Conservation (phyloP, 768 basidiomycete species). For the Mycena kentingensis region DNA sequence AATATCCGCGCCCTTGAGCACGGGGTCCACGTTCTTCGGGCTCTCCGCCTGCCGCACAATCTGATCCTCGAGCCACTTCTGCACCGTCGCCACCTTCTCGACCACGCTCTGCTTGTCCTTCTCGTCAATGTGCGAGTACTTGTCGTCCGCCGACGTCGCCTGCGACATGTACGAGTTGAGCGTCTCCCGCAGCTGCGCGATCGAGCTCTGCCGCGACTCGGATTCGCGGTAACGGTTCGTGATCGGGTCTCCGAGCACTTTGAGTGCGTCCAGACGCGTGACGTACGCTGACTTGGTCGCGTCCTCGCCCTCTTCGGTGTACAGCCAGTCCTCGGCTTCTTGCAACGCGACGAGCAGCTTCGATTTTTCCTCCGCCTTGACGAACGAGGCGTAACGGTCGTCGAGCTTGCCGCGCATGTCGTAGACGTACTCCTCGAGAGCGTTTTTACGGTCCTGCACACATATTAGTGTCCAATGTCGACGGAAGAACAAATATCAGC, state of each 20-base stretch:
- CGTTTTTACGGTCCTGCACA: conserved; percentile 90
- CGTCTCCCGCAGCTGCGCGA: conserved; percentile 79
- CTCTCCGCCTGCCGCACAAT: conserved; percentile 83
- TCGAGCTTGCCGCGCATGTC: conserved; percentile 93
- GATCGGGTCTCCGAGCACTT: conserved; percentile 86
- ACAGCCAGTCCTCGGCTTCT: conserved; percentile 94
- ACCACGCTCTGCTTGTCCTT: conserved; percentile 85
- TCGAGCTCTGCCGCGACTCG: conserved; percentile 77
- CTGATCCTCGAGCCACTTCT: conserved; percentile 97
- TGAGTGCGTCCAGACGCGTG: conserved; percentile 76
- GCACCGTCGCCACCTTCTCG: conserved; percentile 85
- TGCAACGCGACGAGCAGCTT: conserved; percentile 69
- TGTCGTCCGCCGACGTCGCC: conserved; percentile 83
- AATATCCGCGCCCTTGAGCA: conserved; percentile 80
- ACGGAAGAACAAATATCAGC: conserved; percentile 25
- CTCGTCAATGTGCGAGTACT: conserved; percentile 85
- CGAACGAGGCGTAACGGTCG: conserved; percentile 78
- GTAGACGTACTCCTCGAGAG: conserved; percentile 98
- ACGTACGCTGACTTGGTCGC: conserved; percentile 96
- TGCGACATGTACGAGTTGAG: conserved; percentile 84
- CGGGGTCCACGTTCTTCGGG: conserved; percentile 85
- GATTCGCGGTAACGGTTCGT: conserved; percentile 77
- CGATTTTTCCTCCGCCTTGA: conserved; percentile 74
- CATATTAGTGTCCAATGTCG: background rate
- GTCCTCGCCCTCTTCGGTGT: conserved; percentile 96